A percentile compares a stretch with the other conserved stretches of the same genome.
Evolutionary conservation across 2,329 filamentous ascomycete genomes (phyloP).

Genomic region (Penicillium sp.): DNA sequence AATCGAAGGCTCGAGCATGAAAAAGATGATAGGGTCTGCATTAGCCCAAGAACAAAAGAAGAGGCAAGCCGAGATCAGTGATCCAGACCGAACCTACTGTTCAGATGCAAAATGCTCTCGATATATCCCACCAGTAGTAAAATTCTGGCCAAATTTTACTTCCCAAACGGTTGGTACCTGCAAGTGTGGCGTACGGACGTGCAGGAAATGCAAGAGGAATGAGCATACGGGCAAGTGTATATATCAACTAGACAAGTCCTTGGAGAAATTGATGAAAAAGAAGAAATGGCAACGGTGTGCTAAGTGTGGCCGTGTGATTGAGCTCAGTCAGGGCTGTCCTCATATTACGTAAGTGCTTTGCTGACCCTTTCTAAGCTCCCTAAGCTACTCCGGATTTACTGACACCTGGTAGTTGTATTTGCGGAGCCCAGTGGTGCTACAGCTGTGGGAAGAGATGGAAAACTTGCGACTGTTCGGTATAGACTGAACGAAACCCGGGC

Average conservation of each 20-base stretch:
- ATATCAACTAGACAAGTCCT: neutral
- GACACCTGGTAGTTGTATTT: neutral
- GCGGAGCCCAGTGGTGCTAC: conserved; percentile 2
- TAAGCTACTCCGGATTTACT: neutral
- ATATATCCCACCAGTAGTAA: neutral
- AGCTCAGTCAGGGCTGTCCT: neutral
- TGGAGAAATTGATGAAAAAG: neutral
- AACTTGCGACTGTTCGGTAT: neutral
- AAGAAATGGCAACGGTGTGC: neutral
- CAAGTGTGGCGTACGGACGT: neutral
- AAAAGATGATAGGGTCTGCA: neutral
- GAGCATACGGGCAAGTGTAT: neutral
- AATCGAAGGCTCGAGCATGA: neutral
- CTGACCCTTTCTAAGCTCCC: too few relatives aligned
- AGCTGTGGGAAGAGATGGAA: neutral
- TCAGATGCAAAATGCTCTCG: neutral
- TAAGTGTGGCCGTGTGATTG: neutral
- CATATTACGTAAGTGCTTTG: neutral
- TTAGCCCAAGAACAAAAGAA: neutral
- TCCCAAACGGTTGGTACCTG: neutral
- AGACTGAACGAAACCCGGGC: neutral
- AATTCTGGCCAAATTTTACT: neutral
- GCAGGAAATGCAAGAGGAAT: neutral
- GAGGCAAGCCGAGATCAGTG: neutral
- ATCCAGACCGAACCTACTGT: neutral